Percentiles rank a stretch among this genome's conserved stretches.
Conservation (phyloP, 176 grass and related monocot species). For the Eragrostis curvula region DNA sequence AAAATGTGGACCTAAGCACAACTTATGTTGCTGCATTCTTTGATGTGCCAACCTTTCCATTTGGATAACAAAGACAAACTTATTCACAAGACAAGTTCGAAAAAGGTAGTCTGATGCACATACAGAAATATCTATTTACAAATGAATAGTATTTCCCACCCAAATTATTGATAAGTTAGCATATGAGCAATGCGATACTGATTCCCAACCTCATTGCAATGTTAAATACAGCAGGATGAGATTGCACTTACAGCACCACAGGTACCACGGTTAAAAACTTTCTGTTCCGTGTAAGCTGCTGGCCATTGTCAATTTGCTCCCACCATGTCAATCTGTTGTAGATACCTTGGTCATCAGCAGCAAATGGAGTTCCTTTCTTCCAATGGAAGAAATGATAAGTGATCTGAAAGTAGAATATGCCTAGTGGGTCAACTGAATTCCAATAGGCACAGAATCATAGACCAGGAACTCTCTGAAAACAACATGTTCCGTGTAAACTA, state of each 20-base stretch:
- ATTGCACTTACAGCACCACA: constrained; percentile 62
- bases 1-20: not conserved
- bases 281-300: constrained; percentile 66
- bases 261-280: constrained; percentile 69
- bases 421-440: not conserved
- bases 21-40: not conserved
- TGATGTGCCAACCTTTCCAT: not conserved
- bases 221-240: not conserved
- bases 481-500: constrained; percentile 16
- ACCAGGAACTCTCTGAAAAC: not conserved
- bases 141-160: not conserved
- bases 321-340: constrained; percentile 71
- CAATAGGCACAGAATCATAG: not conserved
- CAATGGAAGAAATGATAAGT: constrained; percentile 71
- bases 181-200: not conserved
- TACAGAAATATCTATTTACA: not conserved
- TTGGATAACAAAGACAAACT: not conserved
- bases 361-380: constrained; percentile 74
- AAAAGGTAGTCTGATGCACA: not conserved
- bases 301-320: constrained; percentile 68
- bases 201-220: not conserved
- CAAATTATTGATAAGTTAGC: not conserved
- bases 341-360: constrained; percentile 69
- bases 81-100: not conserved
- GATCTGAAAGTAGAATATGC: constrained; percentile 34